Conservation (phyloP, 306 rosid species). For the Pterocarpus macrocarpus region DNA sequence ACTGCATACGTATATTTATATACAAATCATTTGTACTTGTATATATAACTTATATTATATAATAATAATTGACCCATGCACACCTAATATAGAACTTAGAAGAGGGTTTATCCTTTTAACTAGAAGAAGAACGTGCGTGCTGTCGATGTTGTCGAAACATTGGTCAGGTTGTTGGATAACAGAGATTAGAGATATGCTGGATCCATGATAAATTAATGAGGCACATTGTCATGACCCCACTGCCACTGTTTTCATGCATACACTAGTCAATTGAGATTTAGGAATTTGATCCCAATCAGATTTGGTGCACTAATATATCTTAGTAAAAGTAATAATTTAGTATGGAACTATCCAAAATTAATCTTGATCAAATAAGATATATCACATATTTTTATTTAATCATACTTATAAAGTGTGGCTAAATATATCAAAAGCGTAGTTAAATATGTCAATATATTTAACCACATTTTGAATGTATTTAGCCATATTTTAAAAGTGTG, state of each 20-base stretch:
- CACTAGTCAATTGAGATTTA: neutral
- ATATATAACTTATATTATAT: too few species aligned
- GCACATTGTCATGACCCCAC: constrained; percentile 27
- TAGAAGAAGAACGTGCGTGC: constrained; percentile 44
- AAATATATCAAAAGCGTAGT: too few species aligned
- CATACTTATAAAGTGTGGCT: too few species aligned
- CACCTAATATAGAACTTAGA: neutral
- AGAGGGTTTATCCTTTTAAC: neutral
- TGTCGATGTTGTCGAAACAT: constrained; percentile 10
- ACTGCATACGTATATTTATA: too few species aligned
- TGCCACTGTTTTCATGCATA: neutral
- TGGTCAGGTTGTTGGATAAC: constrained; percentile 55
- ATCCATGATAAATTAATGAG: constrained; percentile 24
- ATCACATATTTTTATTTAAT: too few species aligned
- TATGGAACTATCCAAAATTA: too few species aligned
- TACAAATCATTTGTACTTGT: too few species aligned
- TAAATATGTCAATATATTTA: too few species aligned
- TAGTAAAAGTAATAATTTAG: too few species aligned
- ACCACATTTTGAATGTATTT: too few species aligned
- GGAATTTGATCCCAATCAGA: neutral
- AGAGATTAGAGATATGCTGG: constrained; percentile 7
- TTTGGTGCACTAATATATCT: neutral
- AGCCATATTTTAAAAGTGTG: too few species aligned
- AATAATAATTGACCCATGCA: neutral
- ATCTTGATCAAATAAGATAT: too few species aligned